Conservation (phyloP, 1,284 basidiomycete species). For the Uromyces viciae-fabae region DNA sequence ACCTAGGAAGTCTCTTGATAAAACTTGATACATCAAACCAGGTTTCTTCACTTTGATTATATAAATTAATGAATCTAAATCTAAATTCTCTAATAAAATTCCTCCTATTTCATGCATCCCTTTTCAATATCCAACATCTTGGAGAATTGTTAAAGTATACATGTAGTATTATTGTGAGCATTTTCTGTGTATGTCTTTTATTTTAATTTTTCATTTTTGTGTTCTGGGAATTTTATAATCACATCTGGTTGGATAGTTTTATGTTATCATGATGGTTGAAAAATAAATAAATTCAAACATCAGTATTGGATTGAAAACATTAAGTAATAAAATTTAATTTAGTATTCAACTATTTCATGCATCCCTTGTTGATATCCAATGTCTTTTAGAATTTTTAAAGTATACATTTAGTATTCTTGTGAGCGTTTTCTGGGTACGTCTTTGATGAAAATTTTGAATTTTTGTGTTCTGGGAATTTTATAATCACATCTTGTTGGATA, state of each 20-base stretch:
- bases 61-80: slow-evolving; percentile 24
- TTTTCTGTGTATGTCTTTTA: background rate
- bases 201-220: background rate
- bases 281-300: background rate
- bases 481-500: slow-evolving; percentile 23
- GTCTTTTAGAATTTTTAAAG: slow-evolving; percentile 49
- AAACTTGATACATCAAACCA: slow-evolving; percentile 44
- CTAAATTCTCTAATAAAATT: slow-evolving; percentile 49
- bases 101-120: slow-evolving; percentile 55
- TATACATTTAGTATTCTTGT: slow-evolving; percentile 51
- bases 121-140: slow-evolving; percentile 52
- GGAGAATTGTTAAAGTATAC: slow-evolving; percentile 51
- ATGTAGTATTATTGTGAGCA: slow-evolving; percentile 48
- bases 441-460: slow-evolving; percentile 12
- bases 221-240: slow-evolving; percentile 20
- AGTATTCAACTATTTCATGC: slow-evolving; percentile 55
- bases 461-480: slow-evolving; percentile 25
- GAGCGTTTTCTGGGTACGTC: background rate
- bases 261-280: slow-evolving; percentile 3
- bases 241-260: slow-evolving; percentile 22
- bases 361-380: slow-evolving; percentile 54
- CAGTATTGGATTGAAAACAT: background rate
- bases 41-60: background rate
- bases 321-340: background rate
- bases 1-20: slow-evolving; percentile 48